phyloP scores from a whole-genome alignment of 768 basidiomycete genomes.

The Suillus brevipes region DNA sequence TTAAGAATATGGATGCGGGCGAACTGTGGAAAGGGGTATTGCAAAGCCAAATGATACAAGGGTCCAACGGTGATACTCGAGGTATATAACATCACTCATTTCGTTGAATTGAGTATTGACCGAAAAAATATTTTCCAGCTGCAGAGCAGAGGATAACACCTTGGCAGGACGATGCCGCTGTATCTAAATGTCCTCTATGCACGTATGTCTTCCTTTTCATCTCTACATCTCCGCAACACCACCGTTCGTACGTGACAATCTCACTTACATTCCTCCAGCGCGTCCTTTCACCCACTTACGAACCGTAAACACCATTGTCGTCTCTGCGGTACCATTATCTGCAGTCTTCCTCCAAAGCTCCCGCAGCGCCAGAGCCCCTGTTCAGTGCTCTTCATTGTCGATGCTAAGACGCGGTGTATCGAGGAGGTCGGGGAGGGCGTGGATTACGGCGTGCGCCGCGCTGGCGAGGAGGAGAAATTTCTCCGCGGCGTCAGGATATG shows the following conservation, averaged over 20 bases:
- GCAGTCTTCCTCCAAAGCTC: slow-evolving; percentile 78
- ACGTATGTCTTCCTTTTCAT: slow-evolving; percentile 43
- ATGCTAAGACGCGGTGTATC: slow-evolving; percentile 70
- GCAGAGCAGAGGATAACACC: slow-evolving; percentile 93
- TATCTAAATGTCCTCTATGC: slow-evolving; percentile 85
- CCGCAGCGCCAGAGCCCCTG: slow-evolving; percentile 68
- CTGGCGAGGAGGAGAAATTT: slow-evolving; percentile 74
- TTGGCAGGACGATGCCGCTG: slow-evolving; percentile 85
- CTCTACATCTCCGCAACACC: neutral
- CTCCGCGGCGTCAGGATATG: slow-evolving; percentile 89
- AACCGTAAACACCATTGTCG: slow-evolving; percentile 97
- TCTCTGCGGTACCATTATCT: slow-evolving; percentile 88
- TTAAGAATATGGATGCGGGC: slow-evolving; percentile 63
- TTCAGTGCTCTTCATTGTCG: slow-evolving; percentile 84
- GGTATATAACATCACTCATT: slow-evolving; percentile 39
- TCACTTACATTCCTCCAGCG: slow-evolving; percentile 35
- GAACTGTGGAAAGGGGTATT: slow-evolving; percentile 71
- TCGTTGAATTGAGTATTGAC: slow-evolving; percentile 8
- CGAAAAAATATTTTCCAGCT: slow-evolving; percentile 37
- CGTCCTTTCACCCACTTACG: slow-evolving; percentile 83
- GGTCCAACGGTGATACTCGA: slow-evolving; percentile 63
- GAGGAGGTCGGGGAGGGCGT: slow-evolving; percentile 85
- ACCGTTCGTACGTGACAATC: slow-evolving; percentile 1
- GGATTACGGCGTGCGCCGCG: slow-evolving; percentile 73
- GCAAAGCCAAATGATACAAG: slow-evolving; percentile 41